Evolutionary conservation across 495 filamentous ascomycete genomes (phyloP), one percentile per base, ranked within the genome.

Genomic region (Neurospora terricola): DNA sequence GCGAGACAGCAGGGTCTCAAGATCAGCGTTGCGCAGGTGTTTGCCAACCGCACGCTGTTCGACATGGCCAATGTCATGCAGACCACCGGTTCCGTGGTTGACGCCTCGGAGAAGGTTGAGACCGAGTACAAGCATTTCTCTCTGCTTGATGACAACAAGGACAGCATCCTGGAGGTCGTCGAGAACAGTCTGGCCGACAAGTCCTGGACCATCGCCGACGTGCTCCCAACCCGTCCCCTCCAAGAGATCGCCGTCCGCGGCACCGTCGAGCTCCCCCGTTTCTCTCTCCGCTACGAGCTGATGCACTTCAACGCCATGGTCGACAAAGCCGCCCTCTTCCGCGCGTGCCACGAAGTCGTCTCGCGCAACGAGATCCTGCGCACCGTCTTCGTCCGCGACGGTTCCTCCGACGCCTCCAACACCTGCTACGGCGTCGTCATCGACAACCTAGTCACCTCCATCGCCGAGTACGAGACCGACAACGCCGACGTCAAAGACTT

Each of bases 301-400:
- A 78, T 85, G 73, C 79, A 82, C 71, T 79, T 82, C 43, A 72
- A 79, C 12, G 78, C 75, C 9, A 38, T 42, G 0, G 45, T 84
- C 16, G 74, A 83, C 72, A 77, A 78, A 27, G 71, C 59, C 8
- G 73, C 70, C 9, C 77, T 85, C 4, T 75, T 80, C 71, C 39
- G 38, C 5, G 80, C 79, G 11, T 85, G 82, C 72, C 77, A 77
- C 9, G 76, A 83, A 0, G 80, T 90, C 4, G 83, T 88, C 34
- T 83, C 86, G 21, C 82, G 84, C 2, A 91, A 90, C 76, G 90
- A 92, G 69, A 90, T 93, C 34, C 81, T 94, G 3, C 87, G 91
- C 7, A 92, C 91, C 0, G 88, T 93, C 8, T 93, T 92, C 75
- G 84, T 93, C 5, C 84, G 86, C 73, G 83, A 83, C n/a, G 83